These are phyloP conservation scores for Ceriops zippeliana DNA, from an alignment of 345 rosid genomes.

Conservation along the genomic window DNA sequence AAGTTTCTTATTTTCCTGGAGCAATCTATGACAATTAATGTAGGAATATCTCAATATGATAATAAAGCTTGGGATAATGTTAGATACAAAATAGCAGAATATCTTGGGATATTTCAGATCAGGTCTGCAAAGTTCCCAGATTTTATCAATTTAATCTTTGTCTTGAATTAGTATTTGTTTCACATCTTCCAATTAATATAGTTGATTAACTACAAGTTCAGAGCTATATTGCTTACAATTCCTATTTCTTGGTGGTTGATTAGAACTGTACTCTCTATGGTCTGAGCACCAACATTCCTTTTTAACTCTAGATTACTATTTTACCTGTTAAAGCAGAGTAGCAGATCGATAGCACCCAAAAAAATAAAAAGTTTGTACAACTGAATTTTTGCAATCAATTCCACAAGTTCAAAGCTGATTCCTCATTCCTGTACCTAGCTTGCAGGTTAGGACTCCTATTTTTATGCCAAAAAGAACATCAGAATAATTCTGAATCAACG, in stretches of 20 bases:
- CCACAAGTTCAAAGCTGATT: background rate
- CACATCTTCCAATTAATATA: background rate
- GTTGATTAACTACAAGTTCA: background rate
- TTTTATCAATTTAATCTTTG: background rate
- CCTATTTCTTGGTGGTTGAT: background rate
- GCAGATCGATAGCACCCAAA: background rate
- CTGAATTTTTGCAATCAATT: background rate
- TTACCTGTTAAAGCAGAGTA: background rate
- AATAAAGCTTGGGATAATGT: too few relatives aligned
- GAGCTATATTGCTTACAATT: background rate
- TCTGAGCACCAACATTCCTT: background rate
- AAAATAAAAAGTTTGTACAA: background rate
- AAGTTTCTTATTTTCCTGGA: background rate
- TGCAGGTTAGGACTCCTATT: conserved; percentile 1
- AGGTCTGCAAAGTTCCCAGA: background rate
- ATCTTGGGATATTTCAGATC: too few relatives aligned
- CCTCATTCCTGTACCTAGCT: background rate
- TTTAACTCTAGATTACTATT: background rate
- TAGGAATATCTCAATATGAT: too few relatives aligned
- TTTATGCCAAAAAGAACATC: background rate
- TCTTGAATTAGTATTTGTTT: background rate
- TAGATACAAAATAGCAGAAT: too few relatives aligned
- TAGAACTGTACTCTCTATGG: background rate
- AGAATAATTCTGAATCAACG: background rate
- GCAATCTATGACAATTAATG: background rate